Evolutionary conservation across 805 yeast species (phyloP).

Genomic region (Teunomyces cretensis): DNA sequence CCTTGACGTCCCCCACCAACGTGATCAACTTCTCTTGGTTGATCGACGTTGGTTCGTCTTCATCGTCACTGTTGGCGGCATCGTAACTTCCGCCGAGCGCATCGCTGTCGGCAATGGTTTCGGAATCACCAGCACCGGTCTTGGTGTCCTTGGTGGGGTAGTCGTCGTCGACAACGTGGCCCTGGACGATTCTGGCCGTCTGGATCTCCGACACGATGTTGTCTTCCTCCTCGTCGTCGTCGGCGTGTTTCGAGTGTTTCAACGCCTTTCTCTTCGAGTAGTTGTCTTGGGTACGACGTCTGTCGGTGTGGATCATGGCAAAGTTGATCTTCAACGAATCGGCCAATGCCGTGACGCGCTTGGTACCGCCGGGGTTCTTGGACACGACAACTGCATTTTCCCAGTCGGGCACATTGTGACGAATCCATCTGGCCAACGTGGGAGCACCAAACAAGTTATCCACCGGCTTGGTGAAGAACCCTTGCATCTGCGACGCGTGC

Average conservation of each 20-base stretch:
- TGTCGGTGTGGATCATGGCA: conserved; percentile 98
- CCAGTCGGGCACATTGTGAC: conserved; percentile 83
- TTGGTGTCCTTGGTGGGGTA: conserved; percentile 32
- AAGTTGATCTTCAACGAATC: conserved; percentile 93
- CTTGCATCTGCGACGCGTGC: conserved; percentile 98
- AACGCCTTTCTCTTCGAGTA: conserved; percentile 40
- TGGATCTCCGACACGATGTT: conserved; percentile 79
- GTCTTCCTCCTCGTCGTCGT: conserved; percentile 63
- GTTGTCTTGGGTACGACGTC: conserved; percentile 81
- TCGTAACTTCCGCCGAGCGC: conserved; percentile 82
- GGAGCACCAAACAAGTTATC: conserved; percentile 97
- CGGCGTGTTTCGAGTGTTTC: conserved; percentile 38
- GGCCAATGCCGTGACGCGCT: conserved; percentile 96
- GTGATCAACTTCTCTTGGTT: conserved; percentile 86
- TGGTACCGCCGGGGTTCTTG: conserved; percentile 99
- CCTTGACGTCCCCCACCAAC: conserved; percentile 92
- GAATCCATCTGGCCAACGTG: conserved; percentile 92
- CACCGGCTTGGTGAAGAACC: conserved; percentile 95
- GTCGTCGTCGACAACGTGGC: conserved; percentile 94
- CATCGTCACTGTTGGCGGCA: conserved; percentile 81
- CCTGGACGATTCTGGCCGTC: conserved; percentile 93
- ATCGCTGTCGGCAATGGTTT: conserved; percentile 36
- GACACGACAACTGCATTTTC: conserved; percentile 92
- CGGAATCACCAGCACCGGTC: conserved; percentile 1
- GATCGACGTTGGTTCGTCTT: conserved; percentile 65